Conservation (phyloP, 768 basidiomycete genomes). For the Boletus sp. region DNA sequence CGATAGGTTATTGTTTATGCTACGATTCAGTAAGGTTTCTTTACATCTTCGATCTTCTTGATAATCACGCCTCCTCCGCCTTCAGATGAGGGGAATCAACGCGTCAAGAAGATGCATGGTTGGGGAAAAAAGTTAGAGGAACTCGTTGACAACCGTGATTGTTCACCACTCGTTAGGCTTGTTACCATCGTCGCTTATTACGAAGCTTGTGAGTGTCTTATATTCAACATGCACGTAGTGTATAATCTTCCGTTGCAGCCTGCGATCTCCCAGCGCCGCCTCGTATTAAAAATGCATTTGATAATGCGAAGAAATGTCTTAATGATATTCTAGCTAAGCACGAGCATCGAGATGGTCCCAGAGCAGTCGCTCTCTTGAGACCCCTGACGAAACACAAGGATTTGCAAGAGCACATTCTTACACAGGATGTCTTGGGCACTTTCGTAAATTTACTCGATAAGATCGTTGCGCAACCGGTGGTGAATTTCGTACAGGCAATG, state of each 20-base stretch:
- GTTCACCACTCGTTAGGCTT: conserved; percentile 16
- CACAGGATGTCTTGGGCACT: conserved; percentile 5
- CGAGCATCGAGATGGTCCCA: conserved; percentile 17
- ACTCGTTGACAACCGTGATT: conserved; percentile 8
- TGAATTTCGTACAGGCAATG: conserved; percentile 21
- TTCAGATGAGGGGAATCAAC: conserved; percentile 20
- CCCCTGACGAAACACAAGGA: conserved; percentile 18
- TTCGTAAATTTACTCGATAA: conserved; percentile 16
- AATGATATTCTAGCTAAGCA: conserved; percentile 7
- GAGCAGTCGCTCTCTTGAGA: conserved; percentile 22
- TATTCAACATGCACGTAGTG: neutral
- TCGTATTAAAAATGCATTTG: neutral
- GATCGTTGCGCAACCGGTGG: neutral
- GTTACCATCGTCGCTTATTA: conserved; percentile 23
- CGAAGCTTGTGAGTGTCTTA: conserved; percentile 17
- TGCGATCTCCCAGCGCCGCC: neutral
- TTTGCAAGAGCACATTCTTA: conserved; percentile 16
- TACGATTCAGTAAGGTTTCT: neutral
- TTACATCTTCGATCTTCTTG: neutral
- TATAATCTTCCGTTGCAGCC: neutral
- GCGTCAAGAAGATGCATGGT: conserved; percentile 9
- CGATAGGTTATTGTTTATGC: conserved; percentile 16
- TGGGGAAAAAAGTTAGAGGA: conserved; percentile 10
- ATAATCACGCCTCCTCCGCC: neutral
- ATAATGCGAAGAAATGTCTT: conserved; percentile 18